Evolutionary conservation across 164 flowering plant genomes (phyloP), one percentile per base, ranked within the genome.

Genomic region (Taxillus chinensis): DNA sequence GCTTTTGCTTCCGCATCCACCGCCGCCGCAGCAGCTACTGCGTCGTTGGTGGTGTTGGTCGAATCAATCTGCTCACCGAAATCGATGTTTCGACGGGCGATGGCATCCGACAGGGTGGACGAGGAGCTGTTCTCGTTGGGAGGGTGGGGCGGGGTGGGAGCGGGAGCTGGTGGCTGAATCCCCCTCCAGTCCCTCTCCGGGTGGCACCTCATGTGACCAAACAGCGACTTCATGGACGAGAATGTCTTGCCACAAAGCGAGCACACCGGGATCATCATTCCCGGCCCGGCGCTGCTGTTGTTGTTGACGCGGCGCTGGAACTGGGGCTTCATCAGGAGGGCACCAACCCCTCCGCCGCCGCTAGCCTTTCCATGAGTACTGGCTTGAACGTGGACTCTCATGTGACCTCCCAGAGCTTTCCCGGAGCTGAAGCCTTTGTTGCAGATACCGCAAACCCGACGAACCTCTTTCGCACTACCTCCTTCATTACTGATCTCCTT

Each of bases 171-270:
- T 4, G 89, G 89, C 0, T 61, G 64, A 63, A 85, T 72, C n/a
- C 91, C 95, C 27, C 82, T 72, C 82, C 80, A 82, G 2, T 38
- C 40, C 58, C 93, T 72, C 5, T 83, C 85, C 0, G 90, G 90
- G 61, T 90, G 96, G 17, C 73, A 78, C 63, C 95, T 86, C 90
- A 87, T 81, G 66, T 90, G 96, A 38, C 96, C 96, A 27, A 57
- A 83, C 70, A 90, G 55, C 1, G 87, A 68, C 62, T 86, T 87
- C 74, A 51, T 51, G 0, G 92, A 81, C 0, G 68, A 69, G 55
- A 90, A 87, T n/a, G 4, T 39, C 73, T 74, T 89, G 2, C 58
- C 60, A 60, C 93, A 89, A 1, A 71, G 39, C 0, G 14, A 14
- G 64, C 93, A 89, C 8, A 8, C 42, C 37, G 27, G 27, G 27